Conservation (phyloP, 306 rosid species). For the Potentilla sterilis region DNA sequence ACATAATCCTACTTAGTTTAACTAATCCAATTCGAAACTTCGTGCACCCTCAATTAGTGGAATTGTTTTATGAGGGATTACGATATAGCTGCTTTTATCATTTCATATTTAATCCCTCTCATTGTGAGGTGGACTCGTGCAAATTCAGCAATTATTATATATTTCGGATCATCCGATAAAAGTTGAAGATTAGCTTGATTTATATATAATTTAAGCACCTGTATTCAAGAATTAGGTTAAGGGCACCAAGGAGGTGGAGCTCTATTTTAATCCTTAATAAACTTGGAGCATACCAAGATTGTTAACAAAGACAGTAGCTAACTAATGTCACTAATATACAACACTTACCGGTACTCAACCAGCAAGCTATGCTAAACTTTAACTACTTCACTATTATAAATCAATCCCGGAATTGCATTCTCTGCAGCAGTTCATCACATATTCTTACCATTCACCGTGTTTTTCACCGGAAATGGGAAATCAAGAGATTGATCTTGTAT, state of each 20-base stretch:
- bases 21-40: background rate
- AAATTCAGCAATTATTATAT: background rate
- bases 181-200: background rate
- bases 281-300: slow-evolving; percentile 28
- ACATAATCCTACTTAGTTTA: background rate
- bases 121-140: background rate
- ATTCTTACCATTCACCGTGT: background rate
- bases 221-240: slow-evolving; percentile 30
- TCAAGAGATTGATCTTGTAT: slow-evolving; percentile 14
- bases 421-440: background rate
- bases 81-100: background rate
- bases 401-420: slow-evolving; percentile 18
- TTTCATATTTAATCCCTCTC: background rate
- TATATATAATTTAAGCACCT: background rate
- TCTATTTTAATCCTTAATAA: background rate
- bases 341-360: slow-evolving; percentile 22
- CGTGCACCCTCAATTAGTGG: background rate
- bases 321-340: background rate
- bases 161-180: background rate
- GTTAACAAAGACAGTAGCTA: slow-evolving; percentile 26
- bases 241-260: slow-evolving; percentile 31
- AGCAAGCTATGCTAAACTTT: background rate
- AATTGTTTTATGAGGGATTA: background rate
- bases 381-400: slow-evolving; percentile 39
- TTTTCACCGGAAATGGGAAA: slow-evolving; percentile 27